Percentiles rank a stretch among this genome's conserved stretches.
Conservation (phyloP, 352 stramenopile species). For the Stephanocyclus meneghinianus region DNA sequence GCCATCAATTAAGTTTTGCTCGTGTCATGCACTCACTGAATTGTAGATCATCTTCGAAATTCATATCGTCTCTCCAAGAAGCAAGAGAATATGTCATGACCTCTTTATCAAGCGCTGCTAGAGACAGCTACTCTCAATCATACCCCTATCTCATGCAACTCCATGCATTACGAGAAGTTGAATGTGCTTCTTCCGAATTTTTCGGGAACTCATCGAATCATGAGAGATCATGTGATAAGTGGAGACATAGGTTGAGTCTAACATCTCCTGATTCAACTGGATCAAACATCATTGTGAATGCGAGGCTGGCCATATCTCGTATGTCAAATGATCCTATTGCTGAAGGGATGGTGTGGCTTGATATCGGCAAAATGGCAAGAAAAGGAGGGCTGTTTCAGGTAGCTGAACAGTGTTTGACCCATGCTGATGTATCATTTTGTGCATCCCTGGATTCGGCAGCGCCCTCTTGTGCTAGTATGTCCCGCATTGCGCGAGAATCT, state of each 20-base stretch:
- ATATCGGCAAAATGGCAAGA: slow-evolving; percentile 70
- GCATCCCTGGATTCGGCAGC: slow-evolving; percentile 7
- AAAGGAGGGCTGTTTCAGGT: slow-evolving; percentile 67
- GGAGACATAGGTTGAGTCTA: slow-evolving; percentile 45
- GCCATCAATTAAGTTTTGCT: slow-evolving; percentile 51
- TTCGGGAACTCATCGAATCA: slow-evolving; percentile 37
- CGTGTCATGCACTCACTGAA: slow-evolving; percentile 53
- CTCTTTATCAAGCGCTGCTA: slow-evolving; percentile 68
- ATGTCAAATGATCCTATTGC: slow-evolving; percentile 62
- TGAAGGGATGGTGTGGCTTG: slow-evolving; percentile 75
- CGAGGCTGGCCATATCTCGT: slow-evolving; percentile 69
- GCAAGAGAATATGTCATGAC: slow-evolving; percentile 71
- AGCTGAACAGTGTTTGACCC: slow-evolving; percentile 70
- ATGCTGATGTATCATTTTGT: slow-evolving; percentile 64
- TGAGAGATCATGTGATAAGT: slow-evolving; percentile 42
- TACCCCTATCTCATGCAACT: slow-evolving; percentile 77
- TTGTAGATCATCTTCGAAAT: slow-evolving; percentile 37
- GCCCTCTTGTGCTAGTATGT: background rate
- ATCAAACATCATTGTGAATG: slow-evolving; percentile 72
- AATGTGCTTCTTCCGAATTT: slow-evolving; percentile 57
- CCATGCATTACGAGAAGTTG: slow-evolving; percentile 77
- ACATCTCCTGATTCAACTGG: slow-evolving; percentile 48
- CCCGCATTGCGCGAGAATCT: slow-evolving; percentile 29
- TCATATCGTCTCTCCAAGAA: slow-evolving; percentile 48
- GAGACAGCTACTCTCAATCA: slow-evolving; percentile 78